Evolutionary conservation across 768 basidiomycete genomes (phyloP).

Genomic region (Hygrophoropsis aurantiaca): DNA sequence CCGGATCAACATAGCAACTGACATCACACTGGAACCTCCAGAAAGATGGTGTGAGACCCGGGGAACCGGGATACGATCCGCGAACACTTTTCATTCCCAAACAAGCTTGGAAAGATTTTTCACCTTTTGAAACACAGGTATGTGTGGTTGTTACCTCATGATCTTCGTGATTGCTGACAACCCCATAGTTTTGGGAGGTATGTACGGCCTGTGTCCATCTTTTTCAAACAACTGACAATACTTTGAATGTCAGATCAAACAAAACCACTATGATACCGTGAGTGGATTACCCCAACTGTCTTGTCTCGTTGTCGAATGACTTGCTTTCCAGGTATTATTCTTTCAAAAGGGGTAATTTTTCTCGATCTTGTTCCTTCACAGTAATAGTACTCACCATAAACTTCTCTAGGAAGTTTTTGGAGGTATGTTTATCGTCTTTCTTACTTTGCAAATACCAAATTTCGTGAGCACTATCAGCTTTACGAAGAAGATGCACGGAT

Average conservation of each 20-base stretch:
- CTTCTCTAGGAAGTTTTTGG: slow-evolving; percentile 69
- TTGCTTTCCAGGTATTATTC: slow-evolving; percentile 67
- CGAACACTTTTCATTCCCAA: slow-evolving; percentile 81
- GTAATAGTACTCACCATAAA: slow-evolving; percentile 27
- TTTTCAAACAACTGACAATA: slow-evolving; percentile 18
- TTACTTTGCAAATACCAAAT: background rate
- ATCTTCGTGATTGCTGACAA: slow-evolving; percentile 1
- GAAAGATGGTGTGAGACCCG: slow-evolving; percentile 80
- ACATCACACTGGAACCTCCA: slow-evolving; percentile 24
- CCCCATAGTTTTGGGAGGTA: slow-evolving; percentile 71
- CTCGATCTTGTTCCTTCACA: slow-evolving; percentile 1
- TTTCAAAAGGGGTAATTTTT: slow-evolving; percentile 91
- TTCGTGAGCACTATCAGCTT: slow-evolving; percentile 44
- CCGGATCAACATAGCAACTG: background rate
- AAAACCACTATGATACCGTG: slow-evolving; percentile 95
- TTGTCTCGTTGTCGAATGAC: slow-evolving; percentile 15
- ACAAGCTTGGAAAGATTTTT: slow-evolving; percentile 77
- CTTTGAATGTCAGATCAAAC: slow-evolving; percentile 74
- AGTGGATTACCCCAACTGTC: slow-evolving; percentile 6
- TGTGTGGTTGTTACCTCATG: slow-evolving; percentile 8
- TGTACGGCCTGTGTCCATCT: slow-evolving; percentile 17
- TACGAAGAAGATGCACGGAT: slow-evolving; percentile 95
- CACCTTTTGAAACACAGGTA: slow-evolving; percentile 93
- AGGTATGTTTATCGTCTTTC: slow-evolving; percentile 40
- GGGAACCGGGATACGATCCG: slow-evolving; percentile 87